Percentiles rank a stretch among this genome's conserved stretches.
Conservation (phyloP, 1,284 basidiomycete species). For the Trichosporon asahii region DNA sequence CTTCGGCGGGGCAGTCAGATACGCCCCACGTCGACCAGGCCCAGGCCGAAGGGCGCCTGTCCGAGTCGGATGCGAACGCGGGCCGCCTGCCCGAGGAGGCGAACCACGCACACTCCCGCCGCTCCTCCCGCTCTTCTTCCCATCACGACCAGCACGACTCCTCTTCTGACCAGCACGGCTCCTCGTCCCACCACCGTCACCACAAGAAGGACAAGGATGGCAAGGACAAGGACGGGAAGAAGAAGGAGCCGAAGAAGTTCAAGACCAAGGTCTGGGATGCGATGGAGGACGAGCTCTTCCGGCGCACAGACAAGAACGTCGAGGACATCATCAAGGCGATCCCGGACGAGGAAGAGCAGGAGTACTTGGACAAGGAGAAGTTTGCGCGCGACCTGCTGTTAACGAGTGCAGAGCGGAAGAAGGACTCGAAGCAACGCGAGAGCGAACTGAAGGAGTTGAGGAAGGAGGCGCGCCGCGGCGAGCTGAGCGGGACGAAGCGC, state of each 20-base stretch:
- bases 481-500: background rate
- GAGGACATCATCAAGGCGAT: constrained; percentile 5
- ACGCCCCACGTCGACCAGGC: background rate
- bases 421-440: background rate
- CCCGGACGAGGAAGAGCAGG: background rate
- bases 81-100: background rate
- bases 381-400: background rate
- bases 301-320: constrained; percentile 6
- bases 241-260: background rate
- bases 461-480: background rate
- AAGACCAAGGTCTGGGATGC: background rate
- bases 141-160: background rate
- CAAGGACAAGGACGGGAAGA: too few species aligned
- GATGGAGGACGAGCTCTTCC: constrained; percentile 9
- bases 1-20: background rate
- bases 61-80: background rate
- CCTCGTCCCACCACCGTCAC: background rate
- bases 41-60: background rate
- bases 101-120: background rate
- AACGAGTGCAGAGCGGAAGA: background rate
- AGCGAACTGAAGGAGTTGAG: background rate
- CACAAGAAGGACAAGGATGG: background rate
- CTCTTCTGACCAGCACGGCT: background rate
- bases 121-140: too few species aligned
- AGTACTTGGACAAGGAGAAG: background rate